Base-by-base conservation (phyloP, 2,329 filamentous ascomycete genomes). In the Cytospora paraplurivora region DNA sequence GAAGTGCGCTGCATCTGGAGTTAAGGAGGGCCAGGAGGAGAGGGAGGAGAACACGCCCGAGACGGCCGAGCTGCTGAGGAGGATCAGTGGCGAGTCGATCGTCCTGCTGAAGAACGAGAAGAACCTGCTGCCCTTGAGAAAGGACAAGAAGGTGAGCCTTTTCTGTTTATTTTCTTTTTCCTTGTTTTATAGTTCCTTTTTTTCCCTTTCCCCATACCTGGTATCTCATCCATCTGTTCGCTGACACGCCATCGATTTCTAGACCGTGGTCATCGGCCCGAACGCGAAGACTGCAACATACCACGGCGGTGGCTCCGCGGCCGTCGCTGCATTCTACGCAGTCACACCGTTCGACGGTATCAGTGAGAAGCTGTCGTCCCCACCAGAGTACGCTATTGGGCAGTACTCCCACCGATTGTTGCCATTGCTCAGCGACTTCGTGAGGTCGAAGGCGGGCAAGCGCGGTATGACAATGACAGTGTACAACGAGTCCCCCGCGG, bases 321-420 rank as follows among this genome's bases (percentile, higher is more conserved):
- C 85, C 0, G 74, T 86, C 34, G 75, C 76, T 11, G 78, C 83
- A 7, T 90, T 90, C 76, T 87, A 88, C 64, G 88, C 89, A 55
- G 81, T 92, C 21, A 91, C 87, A 0, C 90, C 90, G 1, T 86
- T 88, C 33, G 88, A 90, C 62, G 89, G 89, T 7, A 91, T 93
- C 69, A 82, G 80, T 47, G 78, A 78, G 38, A 83, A 84, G 71
- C 75, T 84, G 1, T 72, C 70, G 12, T 73, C 72, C 0, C 62
- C 75, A 6, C 80, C 82, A 0, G 73, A 71, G 1, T 89, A 85
- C 71, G 79, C 83, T 1, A 81, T 88, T 51, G 88, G 88, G 11
- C 84, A 82, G 47, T 87, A 89, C 72, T 86, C 85, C 0, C 86
- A 89, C 74, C 87, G 86, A 70, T 79, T 87, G 67, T 79, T 89